Evolutionary conservation across 495 filamentous ascomycete genomes (phyloP).

Genomic region (Platismatia glauca): DNA sequence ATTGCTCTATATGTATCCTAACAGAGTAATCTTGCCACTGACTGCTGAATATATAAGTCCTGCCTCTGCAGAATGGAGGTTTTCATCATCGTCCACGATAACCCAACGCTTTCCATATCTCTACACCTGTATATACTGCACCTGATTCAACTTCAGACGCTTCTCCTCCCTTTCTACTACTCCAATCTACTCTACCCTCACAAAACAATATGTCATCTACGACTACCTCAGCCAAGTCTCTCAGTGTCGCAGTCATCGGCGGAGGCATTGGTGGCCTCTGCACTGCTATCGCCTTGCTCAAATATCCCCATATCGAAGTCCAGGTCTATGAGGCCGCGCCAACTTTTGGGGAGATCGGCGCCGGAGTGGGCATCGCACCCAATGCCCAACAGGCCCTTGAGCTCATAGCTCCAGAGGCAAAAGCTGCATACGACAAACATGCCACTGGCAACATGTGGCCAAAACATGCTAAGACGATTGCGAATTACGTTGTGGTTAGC

Average conservation of each 20-base stretch:
- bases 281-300: constrained; percentile 28
- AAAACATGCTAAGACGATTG: constrained; percentile 18
- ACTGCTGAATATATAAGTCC: not conserved
- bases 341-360: constrained; percentile 36
- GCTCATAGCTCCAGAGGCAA: constrained; percentile 19
- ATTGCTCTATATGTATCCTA: not conserved
- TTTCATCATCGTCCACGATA: not conserved
- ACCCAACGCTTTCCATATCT: not conserved
- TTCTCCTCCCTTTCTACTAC: not conserved
- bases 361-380: constrained; percentile 26
- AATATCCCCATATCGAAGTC: constrained; percentile 29
- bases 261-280: constrained; percentile 29
- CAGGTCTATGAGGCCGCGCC: constrained; percentile 43
- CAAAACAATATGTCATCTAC: not conserved
- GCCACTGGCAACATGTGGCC: constrained; percentile 34
- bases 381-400: constrained; percentile 23
- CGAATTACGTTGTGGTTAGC: constrained; percentile 12
- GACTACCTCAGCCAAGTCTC: not conserved
- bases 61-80: not conserved
- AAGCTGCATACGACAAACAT: constrained; percentile 32
- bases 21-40: not conserved
- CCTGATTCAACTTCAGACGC: no score
- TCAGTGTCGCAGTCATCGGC: constrained; percentile 20
- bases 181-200: not conserved
- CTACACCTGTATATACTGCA: not conserved